Evolutionary conservation across 805 yeast species (phyloP).

Genomic region (Wickerhamiella kurtzmanii): DNA sequence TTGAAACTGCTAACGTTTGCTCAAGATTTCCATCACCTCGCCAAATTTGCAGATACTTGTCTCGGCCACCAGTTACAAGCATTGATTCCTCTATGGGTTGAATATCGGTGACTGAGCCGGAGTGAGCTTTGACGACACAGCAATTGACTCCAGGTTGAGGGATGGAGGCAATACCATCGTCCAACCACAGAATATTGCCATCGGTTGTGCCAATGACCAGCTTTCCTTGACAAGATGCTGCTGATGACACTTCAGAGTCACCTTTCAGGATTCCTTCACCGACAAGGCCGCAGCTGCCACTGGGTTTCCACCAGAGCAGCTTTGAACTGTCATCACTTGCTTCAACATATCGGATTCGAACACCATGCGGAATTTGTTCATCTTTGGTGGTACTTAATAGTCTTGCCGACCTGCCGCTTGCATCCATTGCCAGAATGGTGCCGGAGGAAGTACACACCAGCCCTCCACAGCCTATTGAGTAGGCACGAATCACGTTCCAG

Average conservation of each 20-base stretch:
- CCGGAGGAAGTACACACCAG: not conserved
- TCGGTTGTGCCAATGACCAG: not conserved
- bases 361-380: not conserved
- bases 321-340: not conserved
- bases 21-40: constrained; percentile 28
- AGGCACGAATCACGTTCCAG: not conserved
- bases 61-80: constrained; percentile 9
- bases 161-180: constrained; percentile 10
- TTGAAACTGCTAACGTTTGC: constrained; percentile 35
- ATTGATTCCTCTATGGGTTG: constrained; percentile 3
- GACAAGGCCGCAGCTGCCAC: constrained; percentile 1
- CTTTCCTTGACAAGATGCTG: not conserved
- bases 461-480: not conserved
- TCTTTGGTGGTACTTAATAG: not conserved
- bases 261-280: constrained; percentile 3
- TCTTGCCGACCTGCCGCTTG: not conserved
- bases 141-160: constrained; percentile 8
- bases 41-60: constrained; percentile 19
- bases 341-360: not conserved
- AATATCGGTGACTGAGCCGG: constrained; percentile 16
- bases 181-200: not conserved
- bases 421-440: not conserved
- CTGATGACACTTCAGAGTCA: constrained; percentile 4
- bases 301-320: constrained; percentile 8
- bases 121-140: constrained; percentile 12